A percentile compares a stretch with the other conserved stretches of the same genome.
phyloP scores from a whole-genome alignment of 768 basidiomycete species.

The Psilocybe sp. region DNA sequence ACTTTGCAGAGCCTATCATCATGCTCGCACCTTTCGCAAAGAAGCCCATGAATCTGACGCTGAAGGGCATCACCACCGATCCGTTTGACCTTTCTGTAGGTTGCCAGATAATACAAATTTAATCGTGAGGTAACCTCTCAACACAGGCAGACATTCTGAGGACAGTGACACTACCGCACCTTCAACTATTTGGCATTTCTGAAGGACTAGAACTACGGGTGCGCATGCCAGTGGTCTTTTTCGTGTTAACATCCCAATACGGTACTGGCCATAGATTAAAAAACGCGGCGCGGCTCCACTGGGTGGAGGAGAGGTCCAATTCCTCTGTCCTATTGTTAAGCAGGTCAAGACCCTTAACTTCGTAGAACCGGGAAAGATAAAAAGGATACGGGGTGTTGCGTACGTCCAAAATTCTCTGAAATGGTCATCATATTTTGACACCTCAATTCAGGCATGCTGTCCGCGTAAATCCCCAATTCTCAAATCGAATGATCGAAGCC shows the following conservation, averaged over 20 bases:
- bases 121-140: not conserved
- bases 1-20: slow-evolving; percentile 88
- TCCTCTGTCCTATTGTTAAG: slow-evolving; percentile 89
- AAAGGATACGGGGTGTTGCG: slow-evolving; percentile 94
- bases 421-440: slow-evolving; percentile 4
- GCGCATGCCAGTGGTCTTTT: slow-evolving; percentile 14
- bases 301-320: slow-evolving; percentile 93
- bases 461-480: slow-evolving; percentile 95
- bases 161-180: slow-evolving; percentile 86
- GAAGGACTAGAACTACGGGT: slow-evolving; percentile 90
- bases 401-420: slow-evolving; percentile 38
- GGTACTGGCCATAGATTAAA: slow-evolving; percentile 65
- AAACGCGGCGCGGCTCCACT: slow-evolving; percentile 89
- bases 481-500: slow-evolving; percentile 95
- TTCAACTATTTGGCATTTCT: slow-evolving; percentile 86
- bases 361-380: slow-evolving; percentile 86
- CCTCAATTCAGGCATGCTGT: slow-evolving; percentile 74
- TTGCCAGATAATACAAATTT: slow-evolving; percentile 1
- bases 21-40: slow-evolving; percentile 94
- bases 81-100: slow-evolving; percentile 85
- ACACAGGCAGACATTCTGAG: slow-evolving; percentile 80
- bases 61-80: slow-evolving; percentile 91
- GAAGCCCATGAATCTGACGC: slow-evolving; percentile 73
- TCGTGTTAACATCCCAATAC: not conserved
- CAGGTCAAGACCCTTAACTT: slow-evolving; percentile 93